These are phyloP conservation scores for Penicillium pulvis DNA, from an alignment of 495 filamentous ascomycete species.

Conservation along the genomic window DNA sequence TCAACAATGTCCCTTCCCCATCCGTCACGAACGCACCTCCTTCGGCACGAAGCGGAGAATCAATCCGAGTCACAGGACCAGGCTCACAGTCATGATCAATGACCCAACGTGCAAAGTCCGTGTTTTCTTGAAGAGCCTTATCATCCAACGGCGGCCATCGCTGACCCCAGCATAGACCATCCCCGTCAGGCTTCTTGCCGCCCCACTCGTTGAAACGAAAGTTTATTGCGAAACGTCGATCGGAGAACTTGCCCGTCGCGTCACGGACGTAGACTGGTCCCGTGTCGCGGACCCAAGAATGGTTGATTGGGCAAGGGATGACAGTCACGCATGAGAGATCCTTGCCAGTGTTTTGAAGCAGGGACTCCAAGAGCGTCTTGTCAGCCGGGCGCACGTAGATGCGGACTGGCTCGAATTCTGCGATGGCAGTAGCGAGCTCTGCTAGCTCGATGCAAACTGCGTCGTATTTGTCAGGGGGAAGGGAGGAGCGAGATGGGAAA, in stretches of 20 bases:
- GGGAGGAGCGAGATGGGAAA: conserved; percentile 24
- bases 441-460: conserved; percentile 23
- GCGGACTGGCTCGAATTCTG: conserved; percentile 30
- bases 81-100: conserved; percentile 22
- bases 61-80: conserved; percentile 18
- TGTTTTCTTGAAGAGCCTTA: conserved; percentile 22
- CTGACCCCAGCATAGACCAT: conserved; percentile 20
- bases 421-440: conserved; percentile 21
- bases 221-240: conserved; percentile 24
- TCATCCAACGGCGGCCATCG: conserved; percentile 22
- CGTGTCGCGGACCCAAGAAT: conserved; percentile 34
- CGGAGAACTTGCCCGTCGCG: conserved; percentile 16
- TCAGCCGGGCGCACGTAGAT: conserved; percentile 29
- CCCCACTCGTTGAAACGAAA: conserved; percentile 36
- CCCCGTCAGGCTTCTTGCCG: conserved; percentile 23
- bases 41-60: conserved; percentile 24
- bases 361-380: conserved; percentile 14
- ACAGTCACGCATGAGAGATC: conserved; percentile 16
- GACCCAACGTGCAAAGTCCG: conserved; percentile 24
- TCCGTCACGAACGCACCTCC: conserved; percentile 30
- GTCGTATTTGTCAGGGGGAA: conserved; percentile 19
- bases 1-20: conserved; percentile 32
- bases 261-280: conserved; percentile 31
- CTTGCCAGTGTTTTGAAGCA: conserved; percentile 13
- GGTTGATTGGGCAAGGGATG: conserved; percentile 28